phyloP scores from a whole-genome alignment of 78 protist genomes.

The Bodo saltans region DNA sequence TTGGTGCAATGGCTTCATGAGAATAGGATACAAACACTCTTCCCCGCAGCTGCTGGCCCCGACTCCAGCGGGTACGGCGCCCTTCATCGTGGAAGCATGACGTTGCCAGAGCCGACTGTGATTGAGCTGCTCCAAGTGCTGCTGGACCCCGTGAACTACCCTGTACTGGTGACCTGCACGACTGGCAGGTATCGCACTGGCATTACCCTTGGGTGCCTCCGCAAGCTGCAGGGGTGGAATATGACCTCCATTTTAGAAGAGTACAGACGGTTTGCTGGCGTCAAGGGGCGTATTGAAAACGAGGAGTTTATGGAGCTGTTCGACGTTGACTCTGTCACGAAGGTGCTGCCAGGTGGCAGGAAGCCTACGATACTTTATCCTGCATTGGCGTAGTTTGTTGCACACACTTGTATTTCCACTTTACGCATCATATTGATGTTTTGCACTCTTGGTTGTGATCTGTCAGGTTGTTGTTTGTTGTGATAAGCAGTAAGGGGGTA shows the following conservation, averaged over 20 bases:
- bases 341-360: no score
- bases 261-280: conserved; percentile 77
- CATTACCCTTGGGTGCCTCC: conserved; percentile 83
- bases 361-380: no score
- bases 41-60: background rate
- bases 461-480: no score
- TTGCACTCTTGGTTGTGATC: no score
- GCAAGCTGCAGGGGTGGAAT: conserved; percentile 90
- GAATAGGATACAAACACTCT: conserved; percentile 8
- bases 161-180: conserved; percentile 79
- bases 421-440: no score
- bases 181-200: conserved; percentile 84
- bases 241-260: conserved; percentile 85
- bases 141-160: conserved; percentile 67
- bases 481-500: no score
- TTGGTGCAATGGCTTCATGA: conserved; percentile 42
- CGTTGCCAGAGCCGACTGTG: conserved; percentile 63
- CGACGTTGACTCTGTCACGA: no score
- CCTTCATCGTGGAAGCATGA: background rate
- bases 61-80: background rate
- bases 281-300: conserved; percentile 62
- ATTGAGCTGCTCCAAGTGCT: conserved; percentile 63
- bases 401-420: no score
- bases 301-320: conserved; percentile 92
- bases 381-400: no score